phyloP scores from a whole-genome alignment of 352 stramenopile species.

The Pythium angustatum region DNA sequence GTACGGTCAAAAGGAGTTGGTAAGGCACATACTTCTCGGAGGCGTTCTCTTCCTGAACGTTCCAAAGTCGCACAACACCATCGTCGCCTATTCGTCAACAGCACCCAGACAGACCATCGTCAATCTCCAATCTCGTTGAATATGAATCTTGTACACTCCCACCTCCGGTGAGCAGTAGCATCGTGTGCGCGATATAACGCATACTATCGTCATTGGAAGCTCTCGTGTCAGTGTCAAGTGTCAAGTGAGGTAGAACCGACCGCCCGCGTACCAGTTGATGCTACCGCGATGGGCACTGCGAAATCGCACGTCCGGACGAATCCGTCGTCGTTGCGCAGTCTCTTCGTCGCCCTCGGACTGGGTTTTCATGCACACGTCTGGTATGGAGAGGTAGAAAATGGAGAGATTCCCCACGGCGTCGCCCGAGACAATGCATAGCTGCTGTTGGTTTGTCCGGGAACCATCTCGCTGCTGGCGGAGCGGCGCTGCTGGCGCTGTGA shows the following conservation, averaged over 20 bases:
- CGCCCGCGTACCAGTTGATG: conserved; percentile 23
- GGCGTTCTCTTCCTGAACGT: conserved; percentile 13
- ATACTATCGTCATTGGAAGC: conserved; percentile 15
- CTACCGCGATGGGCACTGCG: conserved; percentile 20
- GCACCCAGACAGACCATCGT: background rate
- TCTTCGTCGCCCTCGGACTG: background rate
- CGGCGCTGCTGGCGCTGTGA: background rate
- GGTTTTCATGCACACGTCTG: conserved; percentile 6
- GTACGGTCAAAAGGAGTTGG: background rate
- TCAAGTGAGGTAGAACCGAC: too few species aligned
- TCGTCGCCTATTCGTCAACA: conserved; percentile 26
- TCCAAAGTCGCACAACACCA: conserved; percentile 17
- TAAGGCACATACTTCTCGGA: background rate
- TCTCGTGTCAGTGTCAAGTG: too few species aligned
- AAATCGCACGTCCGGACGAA: conserved; percentile 16
- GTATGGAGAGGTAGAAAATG: conserved; percentile 5
- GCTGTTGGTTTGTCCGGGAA: background rate
- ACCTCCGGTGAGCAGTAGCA: conserved; percentile 20
- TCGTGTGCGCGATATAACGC: background rate
- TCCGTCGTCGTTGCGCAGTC: conserved; percentile 2
- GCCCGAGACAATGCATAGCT: conserved; percentile 16
- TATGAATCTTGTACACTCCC: background rate
- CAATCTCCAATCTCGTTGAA: background rate
- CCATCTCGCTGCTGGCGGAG: background rate
- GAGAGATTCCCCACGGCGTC: conserved; percentile 21